Evolutionary conservation across 495 filamentous ascomycete genomes (phyloP), one percentile per base, ranked within the genome.

Genomic region (Umbilicaria muhlenbergii): DNA sequence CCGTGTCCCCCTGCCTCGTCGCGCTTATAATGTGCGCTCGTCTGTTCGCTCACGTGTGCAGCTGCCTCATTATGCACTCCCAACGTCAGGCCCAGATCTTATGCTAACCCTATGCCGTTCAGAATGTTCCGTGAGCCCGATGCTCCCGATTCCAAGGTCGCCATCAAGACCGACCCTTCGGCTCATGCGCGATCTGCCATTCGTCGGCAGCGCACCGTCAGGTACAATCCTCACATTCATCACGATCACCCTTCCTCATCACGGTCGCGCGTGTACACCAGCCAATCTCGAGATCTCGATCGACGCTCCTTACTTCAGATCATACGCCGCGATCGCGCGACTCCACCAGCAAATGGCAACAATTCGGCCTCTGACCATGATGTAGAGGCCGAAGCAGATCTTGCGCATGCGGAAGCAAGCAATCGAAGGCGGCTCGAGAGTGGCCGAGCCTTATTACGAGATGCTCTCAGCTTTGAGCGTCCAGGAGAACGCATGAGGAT

Each of bases 151-250:
- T 64, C 70, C 47, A 74, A 77, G 51, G 61, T 69, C 47, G 60
- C 68, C 38, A 51, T 62, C 46, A 78, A 79, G 46, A 63, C 68
- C 35, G 69, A 78, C 40, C 54, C 65, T 15, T 70, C 78, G 37
- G 72, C 78, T 35, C 65, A 67, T 45, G 64, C 74, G 49, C 81
- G 86, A 53, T 88, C 83, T 18, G 56, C 78, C 6, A 92, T 92
- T 49, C 77, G 83, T 44, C 74, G 78, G 52, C 63, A 68, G 53
- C 47, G 60, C 45, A 58, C 60, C 40, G 52, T 67, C 43, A 69
- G 70, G 50, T 52, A 50, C 39, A 48, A 43, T 35, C 32, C 53
- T 18, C 41, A 43, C 18, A 45, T 36, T 38, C 24, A 28, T 28
- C 53, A 45, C 37, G 34, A 42, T 28, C 45, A 54, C 36, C 42